Evolutionary conservation across 305 asterid species (phyloP).

Genomic region (Fraxinus sp.): DNA sequence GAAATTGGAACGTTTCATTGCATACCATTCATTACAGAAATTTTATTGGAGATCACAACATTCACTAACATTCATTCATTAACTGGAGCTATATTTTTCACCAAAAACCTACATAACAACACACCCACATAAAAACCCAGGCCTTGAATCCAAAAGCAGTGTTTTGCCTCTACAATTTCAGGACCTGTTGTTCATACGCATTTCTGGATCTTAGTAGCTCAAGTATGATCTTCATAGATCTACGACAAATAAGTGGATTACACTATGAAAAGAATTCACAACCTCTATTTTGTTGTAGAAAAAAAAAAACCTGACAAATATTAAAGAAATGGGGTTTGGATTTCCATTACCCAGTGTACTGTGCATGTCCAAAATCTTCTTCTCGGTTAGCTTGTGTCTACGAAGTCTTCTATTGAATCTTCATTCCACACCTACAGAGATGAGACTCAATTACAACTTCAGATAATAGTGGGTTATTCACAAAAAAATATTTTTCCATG

Average conservation of each 20-base stretch:
- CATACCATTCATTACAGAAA: too few relatives aligned
- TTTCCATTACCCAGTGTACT: not conserved
- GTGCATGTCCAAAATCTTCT: not conserved
- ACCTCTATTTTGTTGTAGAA: not conserved
- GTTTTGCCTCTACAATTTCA: not conserved
- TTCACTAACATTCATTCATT: too few relatives aligned
- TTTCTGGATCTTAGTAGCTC: not conserved
- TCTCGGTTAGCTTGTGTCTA: not conserved
- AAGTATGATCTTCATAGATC: not conserved
- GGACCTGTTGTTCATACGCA: not conserved
- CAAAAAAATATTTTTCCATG: too few relatives aligned
- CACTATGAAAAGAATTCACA: not conserved
- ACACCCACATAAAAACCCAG: too few relatives aligned
- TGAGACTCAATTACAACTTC: not conserved
- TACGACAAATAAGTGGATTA: not conserved
- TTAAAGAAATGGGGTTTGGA: not conserved
- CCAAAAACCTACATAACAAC: too few relatives aligned
- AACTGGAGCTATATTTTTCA: too few relatives aligned
- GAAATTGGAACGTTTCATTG: too few relatives aligned
- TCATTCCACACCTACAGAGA: not conserved
- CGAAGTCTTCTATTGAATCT: not conserved
- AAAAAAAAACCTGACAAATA: too few relatives aligned
- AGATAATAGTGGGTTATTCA: not conserved
- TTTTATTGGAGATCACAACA: too few relatives aligned
- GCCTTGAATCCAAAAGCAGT: too few relatives aligned